Evolutionary conservation across 345 rosid genomes (phyloP), one percentile per base, ranked within the genome.

Genomic region (Cardamine resedifolia): DNA sequence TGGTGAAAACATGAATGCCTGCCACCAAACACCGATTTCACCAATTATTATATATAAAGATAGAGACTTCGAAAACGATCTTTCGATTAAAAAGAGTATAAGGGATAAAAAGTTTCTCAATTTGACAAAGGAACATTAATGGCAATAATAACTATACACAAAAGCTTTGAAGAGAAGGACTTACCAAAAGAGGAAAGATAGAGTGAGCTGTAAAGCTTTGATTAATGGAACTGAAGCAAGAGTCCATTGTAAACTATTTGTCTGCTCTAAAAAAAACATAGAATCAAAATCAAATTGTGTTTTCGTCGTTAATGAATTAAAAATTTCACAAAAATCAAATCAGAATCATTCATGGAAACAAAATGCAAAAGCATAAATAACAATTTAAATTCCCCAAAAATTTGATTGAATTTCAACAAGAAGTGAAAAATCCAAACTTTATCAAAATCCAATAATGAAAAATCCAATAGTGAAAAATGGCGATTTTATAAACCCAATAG

Each of bases 131-230:
- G 16, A 41, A 51, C 49, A 43, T 52, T 61, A 60, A 69, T 38
- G 48, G 61, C 7, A 76, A 47, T 15, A 61, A 8, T 50, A 59
- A 75, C 39, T 36, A n/a, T n/a, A 9, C 48, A 43, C 20, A 69
- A 26, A 36, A 15, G 21, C 19, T 66, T 43, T n/a, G n/a, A n/a
- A 26, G 14, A 11, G 3, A 66, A 62, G 39, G 31, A 76, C 84
- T 58, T 82, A 89, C 98, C 98, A 93, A 85, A 90, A 90, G 63
- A 90, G 88, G 83, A 86, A 94, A 16, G 98, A 89, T 11, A 94
- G 87, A 52, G 81, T 80, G 28, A 94, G 88, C 60, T 93, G 98
- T 80, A 93, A 79, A 27, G 97, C 90, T 84, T 94, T 94, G 70
- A 94, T 83, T 80, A 94, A 77, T 26, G 97, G 97, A 57, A 94